Base-by-base conservation (phyloP, 768 basidiomycete genomes). In the Lyophyllum semitale region DNA sequence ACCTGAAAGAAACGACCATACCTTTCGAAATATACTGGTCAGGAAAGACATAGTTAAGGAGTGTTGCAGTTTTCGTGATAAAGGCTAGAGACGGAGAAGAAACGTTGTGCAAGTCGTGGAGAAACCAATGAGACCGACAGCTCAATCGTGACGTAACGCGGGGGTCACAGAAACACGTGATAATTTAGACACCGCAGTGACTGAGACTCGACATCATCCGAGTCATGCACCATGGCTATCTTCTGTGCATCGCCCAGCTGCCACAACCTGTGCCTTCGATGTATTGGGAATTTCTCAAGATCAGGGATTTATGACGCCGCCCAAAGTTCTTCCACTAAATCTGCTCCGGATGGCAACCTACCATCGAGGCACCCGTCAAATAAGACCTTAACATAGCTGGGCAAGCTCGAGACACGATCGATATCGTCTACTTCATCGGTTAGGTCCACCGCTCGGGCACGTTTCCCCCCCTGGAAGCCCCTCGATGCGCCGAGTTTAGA, bases 1-100 rank as follows among this genome's bases (percentile, higher is more conserved):
- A 20, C 27, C 5, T 4, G 2, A 29, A 47, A 41, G 27, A 23
- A 15, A 44, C 29, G 44, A 13, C 15, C 57, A 32, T 27, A 61
- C 61, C 29, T 59, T 58, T 51, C 44, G 48, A 23, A 65, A 60
- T 6, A 62, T 33, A 11, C 22, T 50, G 15, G 23, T 55, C 2
- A 59, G 11, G 22, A 63, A 56, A 53, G 51, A 57, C 63, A 63
- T 63, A 1, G 27, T 33, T 44, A 59, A 63, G n/a, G 59, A 59
- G 55, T 29, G 59, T 54, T 44, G 30, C 44, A 47, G 45, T 25
- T 54, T 32, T 1, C 17, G 26, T 43, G 29, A 37, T 30, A 40
- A 46, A 20, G 22, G 23, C 8, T 3, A 45, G 38, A 15, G n/a
- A 48, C 20, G 35, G 49, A 48, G 15, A 18, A 38, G 37, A 37